Evolutionary conservation across 1,284 basidiomycete species (phyloP), one percentile per base, ranked within the genome.

Genomic region (Cryptococcus depauperatus): DNA sequence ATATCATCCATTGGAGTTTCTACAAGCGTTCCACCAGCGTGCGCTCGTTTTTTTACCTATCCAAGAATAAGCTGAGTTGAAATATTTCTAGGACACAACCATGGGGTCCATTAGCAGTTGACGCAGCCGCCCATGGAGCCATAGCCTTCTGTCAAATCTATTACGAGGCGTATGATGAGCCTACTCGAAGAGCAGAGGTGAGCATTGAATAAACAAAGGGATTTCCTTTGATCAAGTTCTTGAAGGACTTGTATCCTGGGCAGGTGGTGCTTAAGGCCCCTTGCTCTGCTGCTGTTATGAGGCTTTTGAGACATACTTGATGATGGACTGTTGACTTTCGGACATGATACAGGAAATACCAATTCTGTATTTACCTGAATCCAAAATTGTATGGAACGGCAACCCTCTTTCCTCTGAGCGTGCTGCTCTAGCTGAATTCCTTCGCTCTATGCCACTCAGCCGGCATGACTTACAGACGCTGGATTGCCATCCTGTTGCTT

Each of bases 161-260:
- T 50, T 68, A 68, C 43, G 66, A 68, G 44, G 58, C 64, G 4
- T 66, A 61, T 37, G 66, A 68, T 50, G 66, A 68, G 49, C 66
- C 66, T 3, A 58, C 59, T 0, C 50, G 66, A 16, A 47, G 66
- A 11, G 50, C 56, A 2, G 41, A 30, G 19, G 66, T 66, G 26
- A 35, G 66, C 58, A 9, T 14, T 16, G 14, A n/a, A n/a, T n/a
- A n/a, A n/a, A n/a, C n/a, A n/a, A n/a, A n/a, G n/a, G n/a, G n/a
- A n/a, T n/a, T n/a, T 30, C n/a, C n/a, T n/a, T n/a, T n/a, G 10
- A 30, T 30, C 29, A 10, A 30, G 29, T 10, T n/a, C 29, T 10
- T 10, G 29, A 30, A 10, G 29, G n/a, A 14, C 4, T 18, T 11
- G 10, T 7, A 4, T 22, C 35, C n/a, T 19, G 13, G 18, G 10